Conservation (phyloP, 805 yeast species). For the Peterozyma xylosa region DNA sequence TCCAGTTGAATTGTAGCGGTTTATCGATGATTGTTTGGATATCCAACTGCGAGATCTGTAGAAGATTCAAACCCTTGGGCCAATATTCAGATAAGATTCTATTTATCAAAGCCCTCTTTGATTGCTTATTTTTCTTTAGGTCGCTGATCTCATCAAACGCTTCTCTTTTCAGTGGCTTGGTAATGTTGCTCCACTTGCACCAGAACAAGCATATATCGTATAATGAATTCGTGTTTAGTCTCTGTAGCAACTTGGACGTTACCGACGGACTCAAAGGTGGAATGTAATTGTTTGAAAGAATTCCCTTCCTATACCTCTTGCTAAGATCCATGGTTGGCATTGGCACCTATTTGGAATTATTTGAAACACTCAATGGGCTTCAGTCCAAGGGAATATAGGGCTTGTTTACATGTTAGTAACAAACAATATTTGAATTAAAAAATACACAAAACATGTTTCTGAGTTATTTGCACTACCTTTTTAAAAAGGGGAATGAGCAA, state of each 20-base stretch:
- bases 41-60: constrained; percentile 67
- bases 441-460: too few relatives aligned
- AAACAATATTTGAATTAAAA: too few relatives aligned
- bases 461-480: too few relatives aligned
- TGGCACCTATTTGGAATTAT: too few relatives aligned
- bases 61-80: constrained; percentile 48
- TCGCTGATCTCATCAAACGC: constrained; percentile 10
- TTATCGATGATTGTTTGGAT: constrained; percentile 56
- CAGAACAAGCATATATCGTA: constrained; percentile 23
- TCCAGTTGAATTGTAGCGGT: constrained; percentile 41
- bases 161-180: constrained; percentile 13
- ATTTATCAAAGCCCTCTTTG: constrained; percentile 31
- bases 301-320: constrained; percentile 13
- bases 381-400: too few relatives aligned
- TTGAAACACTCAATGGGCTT: too few relatives aligned
- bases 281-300: constrained; percentile 24
- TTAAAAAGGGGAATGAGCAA: too few relatives aligned
- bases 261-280: constrained; percentile 18
- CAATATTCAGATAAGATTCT: constrained; percentile 42
- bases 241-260: constrained; percentile 17
- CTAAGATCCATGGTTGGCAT: too few relatives aligned
- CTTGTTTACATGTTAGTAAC: too few relatives aligned
- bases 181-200: constrained; percentile 22
- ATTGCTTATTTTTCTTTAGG: constrained; percentile 7
- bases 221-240: constrained; percentile 20